These are phyloP conservation scores for Naganishia albida DNA, from an alignment of 1,284 basidiomycete genomes.

Conservation along the genomic window DNA sequence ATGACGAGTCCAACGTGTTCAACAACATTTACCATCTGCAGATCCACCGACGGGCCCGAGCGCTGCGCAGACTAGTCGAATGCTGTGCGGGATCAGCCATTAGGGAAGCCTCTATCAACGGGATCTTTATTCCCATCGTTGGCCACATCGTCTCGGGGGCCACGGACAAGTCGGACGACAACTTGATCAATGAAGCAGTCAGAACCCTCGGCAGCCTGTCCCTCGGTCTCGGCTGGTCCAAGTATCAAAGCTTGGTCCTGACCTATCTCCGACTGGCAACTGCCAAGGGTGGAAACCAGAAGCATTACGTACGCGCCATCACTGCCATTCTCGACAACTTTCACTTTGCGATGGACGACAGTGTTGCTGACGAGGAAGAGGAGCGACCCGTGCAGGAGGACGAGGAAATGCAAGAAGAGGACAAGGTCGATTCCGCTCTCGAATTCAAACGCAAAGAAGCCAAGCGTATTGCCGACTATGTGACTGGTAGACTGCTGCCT, in stretches of 20 bases:
- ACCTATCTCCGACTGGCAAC: constrained; percentile 77
- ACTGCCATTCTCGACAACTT: constrained; percentile 88
- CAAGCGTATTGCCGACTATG: constrained; percentile 68
- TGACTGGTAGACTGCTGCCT: constrained; percentile 74
- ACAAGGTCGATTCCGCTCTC: constrained; percentile 17
- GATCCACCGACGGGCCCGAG: constrained; percentile 83
- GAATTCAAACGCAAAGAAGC: constrained; percentile 11
- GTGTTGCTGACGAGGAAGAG: constrained; percentile 36
- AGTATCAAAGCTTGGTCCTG: constrained; percentile 79
- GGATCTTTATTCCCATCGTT: constrained; percentile 84
- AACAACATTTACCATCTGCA: constrained; percentile 95
- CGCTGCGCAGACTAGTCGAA: constrained; percentile 81
- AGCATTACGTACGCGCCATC: constrained; percentile 80
- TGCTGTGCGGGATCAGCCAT: constrained; percentile 71
- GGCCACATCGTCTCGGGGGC: constrained; percentile 75
- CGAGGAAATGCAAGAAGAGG: constrained; percentile 36
- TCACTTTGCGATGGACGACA: constrained; percentile 73
- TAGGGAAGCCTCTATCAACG: constrained; percentile 71
- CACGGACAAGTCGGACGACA: constrained; percentile 73
- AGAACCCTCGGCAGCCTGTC: constrained; percentile 73
- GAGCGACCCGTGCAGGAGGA: constrained; percentile 49
- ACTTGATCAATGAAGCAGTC: constrained; percentile 89
- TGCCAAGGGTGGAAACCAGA: constrained; percentile 72
- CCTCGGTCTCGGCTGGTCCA: constrained; percentile 74
- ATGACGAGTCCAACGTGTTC: constrained; percentile 96